These are phyloP conservation scores for Parachlorella kessleri DNA, from an alignment of 139 green algal species.

Conservation along the genomic window DNA sequence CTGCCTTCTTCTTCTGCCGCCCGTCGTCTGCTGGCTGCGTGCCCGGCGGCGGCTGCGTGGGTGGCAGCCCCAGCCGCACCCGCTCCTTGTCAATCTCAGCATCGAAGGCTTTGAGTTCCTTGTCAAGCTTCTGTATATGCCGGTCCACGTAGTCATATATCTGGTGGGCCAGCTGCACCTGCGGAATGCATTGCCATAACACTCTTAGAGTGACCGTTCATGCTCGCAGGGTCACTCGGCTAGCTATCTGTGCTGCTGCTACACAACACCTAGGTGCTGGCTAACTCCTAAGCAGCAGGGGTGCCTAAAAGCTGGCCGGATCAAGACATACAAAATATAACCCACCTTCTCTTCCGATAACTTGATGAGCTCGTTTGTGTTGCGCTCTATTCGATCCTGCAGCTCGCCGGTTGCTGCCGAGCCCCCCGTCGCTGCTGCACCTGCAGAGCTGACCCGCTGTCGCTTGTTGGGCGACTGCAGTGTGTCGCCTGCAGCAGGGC, in stretches of 20 bases:
- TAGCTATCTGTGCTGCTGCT: too few species aligned
- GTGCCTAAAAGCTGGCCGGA: too few species aligned
- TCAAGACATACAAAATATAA: too few species aligned
- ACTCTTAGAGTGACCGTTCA: too few species aligned
- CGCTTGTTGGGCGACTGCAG: constrained; percentile 28
- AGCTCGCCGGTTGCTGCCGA: constrained; percentile 2
- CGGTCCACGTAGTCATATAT: constrained; percentile 86
- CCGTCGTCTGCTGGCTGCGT: neutral
- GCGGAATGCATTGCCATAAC: neutral
- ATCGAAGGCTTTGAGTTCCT: constrained; percentile 66
- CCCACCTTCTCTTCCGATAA: constrained; percentile 53
- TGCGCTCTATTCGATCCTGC: constrained; percentile 25
- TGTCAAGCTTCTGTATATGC: constrained; percentile 76
- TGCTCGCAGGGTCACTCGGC: too few species aligned
- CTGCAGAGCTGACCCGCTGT: too few species aligned
- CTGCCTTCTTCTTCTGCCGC: neutral
- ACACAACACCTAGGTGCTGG: too few species aligned
- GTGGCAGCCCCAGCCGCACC: constrained; percentile 50
- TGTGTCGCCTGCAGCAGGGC: neutral
- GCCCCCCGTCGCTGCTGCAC: too few species aligned
- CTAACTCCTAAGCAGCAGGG: too few species aligned
- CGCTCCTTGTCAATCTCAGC: constrained; percentile 65
- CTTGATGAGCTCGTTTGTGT: constrained; percentile 51
- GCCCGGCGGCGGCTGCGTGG: constrained; percentile 32
- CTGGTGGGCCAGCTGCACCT: constrained; percentile 67